These are phyloP conservation scores for Castanea crenata DNA, from an alignment of 306 rosid genomes.

Conservation along the genomic window DNA sequence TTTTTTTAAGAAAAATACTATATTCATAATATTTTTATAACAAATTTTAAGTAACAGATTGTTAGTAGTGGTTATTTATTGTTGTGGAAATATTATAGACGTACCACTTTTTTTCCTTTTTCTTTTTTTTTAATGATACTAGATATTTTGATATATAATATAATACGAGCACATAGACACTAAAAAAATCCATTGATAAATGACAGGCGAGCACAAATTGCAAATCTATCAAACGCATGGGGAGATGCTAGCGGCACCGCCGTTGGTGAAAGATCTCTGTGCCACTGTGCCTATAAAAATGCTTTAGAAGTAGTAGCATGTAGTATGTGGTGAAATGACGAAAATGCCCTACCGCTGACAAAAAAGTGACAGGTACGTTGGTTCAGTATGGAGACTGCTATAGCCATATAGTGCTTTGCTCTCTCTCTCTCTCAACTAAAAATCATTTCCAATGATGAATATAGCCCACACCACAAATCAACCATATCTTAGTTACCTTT, in stretches of 20 bases:
- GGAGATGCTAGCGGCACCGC: not conserved
- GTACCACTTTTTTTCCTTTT: accelerated
- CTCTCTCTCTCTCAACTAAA: not conserved
- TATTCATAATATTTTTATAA: too few species aligned
- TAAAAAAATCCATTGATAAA: not conserved
- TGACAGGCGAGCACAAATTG: not conserved
- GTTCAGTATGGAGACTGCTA: not conserved
- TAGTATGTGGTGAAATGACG: not conserved
- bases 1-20: too few species aligned
- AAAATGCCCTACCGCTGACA: not conserved
- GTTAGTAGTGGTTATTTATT: too few species aligned
- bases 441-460: constrained; percentile 36
- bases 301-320: too few species aligned
- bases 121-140: too few species aligned
- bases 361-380: not conserved
- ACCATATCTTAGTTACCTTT: not conserved
- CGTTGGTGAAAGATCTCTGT: not conserved
- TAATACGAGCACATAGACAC: not conserved
- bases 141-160: too few species aligned
- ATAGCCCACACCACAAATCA: constrained; percentile 26
- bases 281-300: too few species aligned
- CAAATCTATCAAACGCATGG: not conserved
- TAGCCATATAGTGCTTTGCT: not conserved
- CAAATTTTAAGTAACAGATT: too few species aligned
- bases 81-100: accelerated